Conservation (phyloP, 1,139 yeast species). For the Taiozyma sp. region DNA sequence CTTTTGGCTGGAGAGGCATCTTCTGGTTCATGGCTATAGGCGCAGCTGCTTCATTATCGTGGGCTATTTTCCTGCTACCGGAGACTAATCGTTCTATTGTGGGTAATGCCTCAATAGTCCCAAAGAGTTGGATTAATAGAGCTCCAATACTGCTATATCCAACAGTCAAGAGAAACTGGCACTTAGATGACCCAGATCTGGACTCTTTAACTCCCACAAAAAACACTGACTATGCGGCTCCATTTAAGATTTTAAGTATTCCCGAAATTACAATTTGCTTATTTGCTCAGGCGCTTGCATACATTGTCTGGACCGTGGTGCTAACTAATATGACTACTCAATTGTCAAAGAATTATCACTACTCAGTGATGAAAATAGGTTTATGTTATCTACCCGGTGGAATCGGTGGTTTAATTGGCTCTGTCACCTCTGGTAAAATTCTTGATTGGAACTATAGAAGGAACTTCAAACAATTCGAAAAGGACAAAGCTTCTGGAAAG, state of each 20-base stretch:
- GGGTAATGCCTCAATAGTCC: conserved; percentile 56
- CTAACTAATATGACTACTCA: conserved; percentile 57
- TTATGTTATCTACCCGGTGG: conserved; percentile 57
- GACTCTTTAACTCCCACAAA: not conserved
- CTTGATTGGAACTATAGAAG: conserved; percentile 39
- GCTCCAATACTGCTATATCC: conserved; percentile 35
- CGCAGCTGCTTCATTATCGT: conserved; percentile 37
- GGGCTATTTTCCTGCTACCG: conserved; percentile 44
- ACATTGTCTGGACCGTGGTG: conserved; percentile 60
- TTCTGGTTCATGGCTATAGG: conserved; percentile 68
- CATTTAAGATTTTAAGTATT: conserved; percentile 36
- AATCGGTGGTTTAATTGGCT: conserved; percentile 44
- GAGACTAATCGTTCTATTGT: conserved; percentile 65
- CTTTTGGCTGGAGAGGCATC: conserved; percentile 66
- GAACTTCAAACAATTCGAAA: conserved; percentile 20
- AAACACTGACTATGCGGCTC: conserved; percentile 33
- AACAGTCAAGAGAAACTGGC: conserved; percentile 21
- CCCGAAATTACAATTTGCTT: conserved; percentile 30
- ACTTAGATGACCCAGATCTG: conserved; percentile 26
- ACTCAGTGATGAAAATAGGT: conserved; percentile 53
- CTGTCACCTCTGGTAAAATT: conserved; percentile 40
- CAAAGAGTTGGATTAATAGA: conserved; percentile 33
- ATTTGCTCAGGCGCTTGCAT: conserved; percentile 53
- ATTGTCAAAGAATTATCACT: conserved; percentile 42
- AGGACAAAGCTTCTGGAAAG: conserved; percentile 20